These are phyloP conservation scores for Phytophthora sojae DNA, from an alignment of 352 stramenopile genomes.

Conservation along the genomic window DNA sequence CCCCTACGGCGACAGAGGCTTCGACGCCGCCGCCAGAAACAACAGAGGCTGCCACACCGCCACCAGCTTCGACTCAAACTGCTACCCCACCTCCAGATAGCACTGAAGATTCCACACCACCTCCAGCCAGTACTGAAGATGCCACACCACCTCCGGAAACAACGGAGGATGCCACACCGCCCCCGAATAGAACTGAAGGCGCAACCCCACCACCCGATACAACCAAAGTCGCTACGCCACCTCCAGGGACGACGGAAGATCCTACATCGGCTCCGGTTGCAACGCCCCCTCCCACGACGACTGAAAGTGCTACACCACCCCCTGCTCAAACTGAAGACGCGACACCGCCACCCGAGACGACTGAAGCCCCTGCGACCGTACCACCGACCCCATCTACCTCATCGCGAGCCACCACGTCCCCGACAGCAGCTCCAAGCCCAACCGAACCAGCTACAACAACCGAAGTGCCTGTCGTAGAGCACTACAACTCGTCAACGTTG, in stretches of 20 bases:
- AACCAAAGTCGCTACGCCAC: too few relatives aligned
- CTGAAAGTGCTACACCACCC: too few relatives aligned
- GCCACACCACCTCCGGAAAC: not conserved
- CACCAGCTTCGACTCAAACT: not conserved
- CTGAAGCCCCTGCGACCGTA: not conserved
- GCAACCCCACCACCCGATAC: not conserved
- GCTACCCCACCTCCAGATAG: not conserved
- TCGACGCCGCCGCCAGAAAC: too few relatives aligned
- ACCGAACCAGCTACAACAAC: not conserved
- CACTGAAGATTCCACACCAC: too few relatives aligned
- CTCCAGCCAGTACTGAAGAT: too few relatives aligned
- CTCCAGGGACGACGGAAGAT: too few relatives aligned
- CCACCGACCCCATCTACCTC: not conserved
- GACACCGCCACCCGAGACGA: not conserved
- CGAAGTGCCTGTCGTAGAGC: slow-evolving; percentile 22
- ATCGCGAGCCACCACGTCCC: slow-evolving; percentile 2
- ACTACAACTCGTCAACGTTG: slow-evolving; percentile 50
- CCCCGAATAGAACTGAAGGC: not conserved
- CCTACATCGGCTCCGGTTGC: too few relatives aligned
- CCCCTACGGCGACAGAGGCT: not conserved
- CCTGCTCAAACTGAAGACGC: not conserved
- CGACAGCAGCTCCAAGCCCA: not conserved
- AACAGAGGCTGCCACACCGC: not conserved
- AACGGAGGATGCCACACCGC: not conserved
- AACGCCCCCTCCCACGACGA: too few relatives aligned